Conservation (phyloP, 1,284 basidiomycete genomes). For the Prillingera fragicola region DNA sequence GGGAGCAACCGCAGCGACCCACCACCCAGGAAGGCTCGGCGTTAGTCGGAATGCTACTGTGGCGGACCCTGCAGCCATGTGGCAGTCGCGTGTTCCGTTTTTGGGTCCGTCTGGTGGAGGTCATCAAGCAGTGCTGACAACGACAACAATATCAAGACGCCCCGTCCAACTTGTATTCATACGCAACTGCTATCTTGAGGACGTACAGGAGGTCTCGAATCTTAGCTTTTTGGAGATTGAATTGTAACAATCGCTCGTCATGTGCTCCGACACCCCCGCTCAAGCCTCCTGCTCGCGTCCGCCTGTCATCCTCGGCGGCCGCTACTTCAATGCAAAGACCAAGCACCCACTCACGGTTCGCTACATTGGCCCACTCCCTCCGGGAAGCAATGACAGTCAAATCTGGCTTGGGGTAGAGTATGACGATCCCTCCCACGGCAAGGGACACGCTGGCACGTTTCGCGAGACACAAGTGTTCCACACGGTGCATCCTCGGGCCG, state of each 20-base stretch:
- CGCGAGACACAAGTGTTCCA: conserved; percentile 72
- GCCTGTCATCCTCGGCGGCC: conserved; percentile 18
- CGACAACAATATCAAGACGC: too few species aligned
- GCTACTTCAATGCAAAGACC: conserved; percentile 37
- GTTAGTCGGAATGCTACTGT: not conserved
- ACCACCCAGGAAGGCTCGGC: not conserved
- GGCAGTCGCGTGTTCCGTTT: too few species aligned
- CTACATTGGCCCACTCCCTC: conserved; percentile 37
- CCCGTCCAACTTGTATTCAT: too few species aligned
- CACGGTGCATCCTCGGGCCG: conserved; percentile 33
- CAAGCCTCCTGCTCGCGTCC: too few species aligned
- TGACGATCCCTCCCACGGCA: conserved; percentile 78
- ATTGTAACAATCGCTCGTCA: too few species aligned
- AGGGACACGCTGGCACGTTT: conserved; percentile 71
- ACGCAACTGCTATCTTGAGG: too few species aligned
- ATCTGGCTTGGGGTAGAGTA: conserved; percentile 92
- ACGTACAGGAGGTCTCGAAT: too few species aligned
- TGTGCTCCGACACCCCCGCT: too few species aligned
- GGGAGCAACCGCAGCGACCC: too few species aligned
- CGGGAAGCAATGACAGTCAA: conserved; percentile 3
- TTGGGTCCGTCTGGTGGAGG: too few species aligned
- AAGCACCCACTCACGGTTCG: conserved; percentile 34
- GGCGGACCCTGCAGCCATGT: not conserved
- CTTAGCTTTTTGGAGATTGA: too few species aligned
- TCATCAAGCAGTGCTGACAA: too few species aligned